phyloP scores from a whole-genome alignment of 2,329 filamentous ascomycete species.

The Furcasterigmium sp. region DNA sequence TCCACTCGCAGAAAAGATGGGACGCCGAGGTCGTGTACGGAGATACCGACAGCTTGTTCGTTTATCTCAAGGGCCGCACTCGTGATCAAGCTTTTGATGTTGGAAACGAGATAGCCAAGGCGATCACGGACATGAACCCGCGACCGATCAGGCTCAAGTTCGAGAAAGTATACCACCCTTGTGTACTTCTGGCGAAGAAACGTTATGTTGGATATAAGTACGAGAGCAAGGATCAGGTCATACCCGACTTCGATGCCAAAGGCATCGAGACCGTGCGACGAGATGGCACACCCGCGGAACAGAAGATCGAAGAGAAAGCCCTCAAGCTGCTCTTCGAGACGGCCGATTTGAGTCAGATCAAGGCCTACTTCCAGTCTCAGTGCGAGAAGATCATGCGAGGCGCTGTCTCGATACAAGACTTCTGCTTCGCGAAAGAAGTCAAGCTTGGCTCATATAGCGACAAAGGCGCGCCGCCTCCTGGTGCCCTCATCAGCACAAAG shows the following conservation, averaged over 20 bases:
- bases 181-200: conserved; percentile 91
- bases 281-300: conserved; percentile 90
- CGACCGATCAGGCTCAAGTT: conserved; percentile 93
- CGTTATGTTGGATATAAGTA: conserved; percentile 98
- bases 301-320: conserved; percentile 93
- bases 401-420: conserved; percentile 85
- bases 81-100: conserved; percentile 87
- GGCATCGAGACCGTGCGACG: conserved; percentile 95
- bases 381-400: conserved; percentile 91
- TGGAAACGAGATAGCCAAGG: conserved; percentile 84
- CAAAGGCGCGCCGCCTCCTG: conserved; percentile 73
- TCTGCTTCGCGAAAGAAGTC: conserved; percentile 92
- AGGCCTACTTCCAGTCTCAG: conserved; percentile 82
- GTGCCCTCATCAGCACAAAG: conserved; percentile 80
- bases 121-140: conserved; percentile 85
- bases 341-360: conserved; percentile 81
- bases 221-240: conserved; percentile 67
- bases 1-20: conserved; percentile 84
- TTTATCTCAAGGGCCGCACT: conserved; percentile 82
- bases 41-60: conserved; percentile 92
- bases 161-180: conserved; percentile 97
- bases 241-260: conserved; percentile 93
- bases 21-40: conserved; percentile 96
- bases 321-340: conserved; percentile 87
- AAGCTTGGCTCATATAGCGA: conserved; percentile 84